phyloP scores from a whole-genome alignment of 2,329 filamentous ascomycete genomes.

The Paraphoma chrysanthemicola region DNA sequence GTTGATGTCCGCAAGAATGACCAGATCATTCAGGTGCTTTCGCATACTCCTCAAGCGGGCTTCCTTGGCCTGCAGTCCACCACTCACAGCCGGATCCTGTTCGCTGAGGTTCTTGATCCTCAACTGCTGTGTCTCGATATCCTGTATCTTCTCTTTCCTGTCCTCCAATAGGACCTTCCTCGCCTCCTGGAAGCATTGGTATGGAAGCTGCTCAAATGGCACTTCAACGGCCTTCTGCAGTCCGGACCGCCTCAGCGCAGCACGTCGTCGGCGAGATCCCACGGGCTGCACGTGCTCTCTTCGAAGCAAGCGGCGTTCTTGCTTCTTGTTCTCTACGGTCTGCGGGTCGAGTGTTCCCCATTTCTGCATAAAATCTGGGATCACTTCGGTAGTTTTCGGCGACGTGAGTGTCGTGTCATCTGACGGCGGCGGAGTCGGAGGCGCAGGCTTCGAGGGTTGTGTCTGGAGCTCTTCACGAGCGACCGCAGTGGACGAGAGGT shows the following conservation, averaged over 20 bases:
- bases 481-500: slow-evolving; percentile 57
- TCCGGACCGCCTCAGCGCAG: slow-evolving; percentile 44
- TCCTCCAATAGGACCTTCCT: slow-evolving; percentile 82
- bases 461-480: slow-evolving; percentile 54
- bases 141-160: slow-evolving; percentile 77
- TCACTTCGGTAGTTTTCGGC: slow-evolving; percentile 14
- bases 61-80: slow-evolving; percentile 71
- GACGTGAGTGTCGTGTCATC: slow-evolving; percentile 14
- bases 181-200: slow-evolving; percentile 97
- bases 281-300: slow-evolving; percentile 71
- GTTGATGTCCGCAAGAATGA: slow-evolving; percentile 92
- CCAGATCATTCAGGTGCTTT: slow-evolving; percentile 75
- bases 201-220: slow-evolving; percentile 92
- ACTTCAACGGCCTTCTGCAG: slow-evolving; percentile 67
- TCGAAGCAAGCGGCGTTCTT: slow-evolving; percentile 73
- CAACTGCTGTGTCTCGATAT: slow-evolving; percentile 71
- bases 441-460: slow-evolving; percentile 24
- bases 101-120: slow-evolving; percentile 73
- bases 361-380: slow-evolving; percentile 44
- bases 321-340: slow-evolving; percentile 47
- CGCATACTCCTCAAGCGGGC: slow-evolving; percentile 73
- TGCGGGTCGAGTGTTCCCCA: slow-evolving; percentile 44
- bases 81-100: slow-evolving; percentile 63
- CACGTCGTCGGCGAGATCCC: slow-evolving; percentile 83
- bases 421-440: slow-evolving; percentile 24